Base-by-base conservation (phyloP, 805 yeast species). In the Saccharomycodes ludwigii region DNA sequence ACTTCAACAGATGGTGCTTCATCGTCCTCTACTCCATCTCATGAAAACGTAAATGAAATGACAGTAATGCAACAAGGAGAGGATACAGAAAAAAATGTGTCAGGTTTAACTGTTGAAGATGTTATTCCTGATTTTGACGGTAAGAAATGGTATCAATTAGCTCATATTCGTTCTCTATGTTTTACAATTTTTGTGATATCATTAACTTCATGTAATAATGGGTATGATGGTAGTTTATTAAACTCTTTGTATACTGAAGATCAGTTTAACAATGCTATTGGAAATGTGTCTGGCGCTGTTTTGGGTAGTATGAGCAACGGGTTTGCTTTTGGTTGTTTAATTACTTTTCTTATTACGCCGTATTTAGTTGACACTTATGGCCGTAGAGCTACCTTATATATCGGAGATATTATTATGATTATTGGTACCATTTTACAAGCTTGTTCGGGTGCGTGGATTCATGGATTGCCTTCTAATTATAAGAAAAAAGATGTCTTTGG, bases 201-300 rank as follows among this genome's bases (percentile, higher is more conserved):
- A 16, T 47, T 67, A 25, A 56, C 69, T 17, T 61, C 73, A 8
- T 61, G 71, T 30, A 65, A 64, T 40, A 61, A 56, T 26, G 70
- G 71, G 37, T 66, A 58, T 38, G 71, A 65, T 47, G 67, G 66
- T 37, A 59, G 65, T 11, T 54, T 69, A 58, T 48, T 69, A 42
- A 68, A 69, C 40, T 70, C 71, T 23, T 54, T 69, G 38, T 74
- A 69, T 42, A 50, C 67, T 6, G 55, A 65, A 41, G 37, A 46
- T 1, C 44, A 46, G 19, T 70, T 73, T 70, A 47, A 48, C 34
- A 35, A 43, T 5, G 55, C 52, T 23, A 58, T 68, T 46, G 59
- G 59, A 23, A 35, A 52, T 25, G 68, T 67, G 11, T 35, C 47
- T 5, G 64, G 65, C 41, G 54, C 58, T 21, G 42, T 46, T 14